Base-by-base conservation (phyloP, 2,329 filamentous ascomycete species). In the Monosporascus sp. region DNA sequence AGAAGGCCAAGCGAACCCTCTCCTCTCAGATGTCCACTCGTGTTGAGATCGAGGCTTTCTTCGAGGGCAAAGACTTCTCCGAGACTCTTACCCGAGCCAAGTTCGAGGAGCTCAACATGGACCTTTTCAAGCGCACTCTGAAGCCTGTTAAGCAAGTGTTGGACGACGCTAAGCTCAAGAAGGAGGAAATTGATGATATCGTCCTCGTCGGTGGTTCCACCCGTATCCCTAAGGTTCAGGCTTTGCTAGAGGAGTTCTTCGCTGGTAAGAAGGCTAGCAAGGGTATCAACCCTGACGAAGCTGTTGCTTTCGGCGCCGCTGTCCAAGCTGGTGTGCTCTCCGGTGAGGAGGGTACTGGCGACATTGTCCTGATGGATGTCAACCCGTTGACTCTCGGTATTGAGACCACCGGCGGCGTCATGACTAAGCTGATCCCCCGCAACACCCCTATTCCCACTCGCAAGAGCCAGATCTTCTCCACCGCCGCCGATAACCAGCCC, bases 231-330 rank as follows among this genome's bases (percentile, higher is more conserved):
- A 97, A 97, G 88, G 92, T 97, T 63, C 88, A 95, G 79, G 73
- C 84, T 65, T 86, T 97, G 71, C 89, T 97, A 63, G 91, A 97
- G 82, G 92, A 97, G 77, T 97, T 84, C 84, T 97, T 97, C 73
- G 80, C 71, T 66, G 88, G 92, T 75, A 97, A 97, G 90, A 92
- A 94, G 83, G 91, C 92, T 66, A 92, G 88, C 84, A 97, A 97
- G 90, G 91, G 91, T 77, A 96, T 99, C 74, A 97, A 97, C 85
- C 94, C 94, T 66, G 94, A 99, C 71, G 94, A 97, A 82, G 94
- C 94, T 78, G 94, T 97, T 65, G 94, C 94, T 70, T 97, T 92
- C 73, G 94, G 94, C 78, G 94, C 94, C 60, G 93, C 94, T 64
- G 91, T 97, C 65, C 94, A 99, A 79, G 94, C 88, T 78, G 93